phyloP scores from a whole-genome alignment of 1,284 basidiomycete species.

The Ganoderma boninense region DNA sequence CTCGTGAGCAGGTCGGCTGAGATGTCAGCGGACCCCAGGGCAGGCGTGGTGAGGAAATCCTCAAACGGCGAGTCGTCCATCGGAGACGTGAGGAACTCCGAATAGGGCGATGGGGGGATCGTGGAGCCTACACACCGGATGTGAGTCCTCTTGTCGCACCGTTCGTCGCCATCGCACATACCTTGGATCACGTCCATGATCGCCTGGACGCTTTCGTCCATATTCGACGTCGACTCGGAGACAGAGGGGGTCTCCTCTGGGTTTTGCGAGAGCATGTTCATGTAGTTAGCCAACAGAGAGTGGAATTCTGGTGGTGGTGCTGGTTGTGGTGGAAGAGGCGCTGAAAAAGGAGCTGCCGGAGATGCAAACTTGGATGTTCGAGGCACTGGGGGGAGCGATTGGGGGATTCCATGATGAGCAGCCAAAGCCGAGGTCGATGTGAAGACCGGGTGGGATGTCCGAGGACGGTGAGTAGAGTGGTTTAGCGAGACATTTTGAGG shows the following conservation, averaged over 20 bases:
- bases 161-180: slow-evolving; percentile 28
- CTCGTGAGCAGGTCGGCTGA: slow-evolving; percentile 44
- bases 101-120: slow-evolving; percentile 42
- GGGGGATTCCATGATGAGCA: slow-evolving; percentile 79
- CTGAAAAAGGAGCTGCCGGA: slow-evolving; percentile 32
- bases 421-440: slow-evolving; percentile 63
- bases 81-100: slow-evolving; percentile 55
- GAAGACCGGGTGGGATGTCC: slow-evolving; percentile 56
- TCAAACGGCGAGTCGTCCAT: slow-evolving; percentile 61
- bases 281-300: slow-evolving; percentile 53
- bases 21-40: slow-evolving; percentile 44
- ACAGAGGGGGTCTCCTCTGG: slow-evolving; percentile 38
- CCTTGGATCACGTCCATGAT: slow-evolving; percentile 55
- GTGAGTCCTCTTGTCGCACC: background rate
- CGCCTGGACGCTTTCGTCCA: slow-evolving; percentile 47
- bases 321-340: slow-evolving; percentile 27
- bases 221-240: slow-evolving; percentile 32
- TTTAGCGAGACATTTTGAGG: slow-evolving; percentile 57
- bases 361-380: slow-evolving; percentile 57
- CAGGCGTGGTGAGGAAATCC: slow-evolving; percentile 68
- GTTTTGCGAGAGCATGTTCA: slow-evolving; percentile 56
- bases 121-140: slow-evolving; percentile 42
- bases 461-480: slow-evolving; percentile 46
- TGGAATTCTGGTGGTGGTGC: slow-evolving; percentile 39
- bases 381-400: slow-evolving; percentile 70